Base-by-base conservation (phyloP, 495 filamentous ascomycete genomes). In the Darksidea phi region DNA sequence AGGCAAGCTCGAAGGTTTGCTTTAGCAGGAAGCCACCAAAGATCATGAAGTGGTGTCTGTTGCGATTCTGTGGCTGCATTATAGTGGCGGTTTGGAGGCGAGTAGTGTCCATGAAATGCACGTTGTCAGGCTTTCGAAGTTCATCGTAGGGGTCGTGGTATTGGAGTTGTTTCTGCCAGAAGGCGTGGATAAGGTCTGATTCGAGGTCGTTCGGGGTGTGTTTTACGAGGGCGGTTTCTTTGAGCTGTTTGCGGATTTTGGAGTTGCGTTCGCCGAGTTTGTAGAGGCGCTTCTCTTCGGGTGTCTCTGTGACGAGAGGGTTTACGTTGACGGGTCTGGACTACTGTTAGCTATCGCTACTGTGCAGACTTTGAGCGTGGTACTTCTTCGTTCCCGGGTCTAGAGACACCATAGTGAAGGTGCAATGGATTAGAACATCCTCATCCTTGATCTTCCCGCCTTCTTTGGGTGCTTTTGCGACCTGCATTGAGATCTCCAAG, bases 41-140 rank as follows among this genome's bases (percentile, higher is more conserved):
- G 50, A 95, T 91, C 89, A 91, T 91, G 76, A 91, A 91, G 66
- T 89, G 87, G 75, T 93, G 88, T 2, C 88, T 78, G 72, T 93
- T 93, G 34, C 89, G 85, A 69, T 90, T 84, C 72, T 93, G 89
- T 3, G 90, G 90, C 66, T 92, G 89, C 90, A 95, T 95, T 57
- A 95, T 90, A 66, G 81, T 82, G 5, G 88, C 86, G 0, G 86
- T 86, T 55, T 82, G 80, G 25, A 93, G 78, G 21, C 77, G 76
- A 0, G 88, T 90, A 28, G 77, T 75, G 28, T 79, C 76, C 88
- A 93, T 93, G 71, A 79, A 82, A 54, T 85, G 71, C 6, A 84
- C 80, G 66, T 87, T 87, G 21, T 75, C 47, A 4, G 88, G 88
- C 66, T 86, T 84, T 6, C 78, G 75, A 4, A 79, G 54, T 0